These are phyloP conservation scores for Oryza brachyantha DNA, from an alignment of 176 grass and related monocot genomes.

Conservation along the genomic window DNA sequence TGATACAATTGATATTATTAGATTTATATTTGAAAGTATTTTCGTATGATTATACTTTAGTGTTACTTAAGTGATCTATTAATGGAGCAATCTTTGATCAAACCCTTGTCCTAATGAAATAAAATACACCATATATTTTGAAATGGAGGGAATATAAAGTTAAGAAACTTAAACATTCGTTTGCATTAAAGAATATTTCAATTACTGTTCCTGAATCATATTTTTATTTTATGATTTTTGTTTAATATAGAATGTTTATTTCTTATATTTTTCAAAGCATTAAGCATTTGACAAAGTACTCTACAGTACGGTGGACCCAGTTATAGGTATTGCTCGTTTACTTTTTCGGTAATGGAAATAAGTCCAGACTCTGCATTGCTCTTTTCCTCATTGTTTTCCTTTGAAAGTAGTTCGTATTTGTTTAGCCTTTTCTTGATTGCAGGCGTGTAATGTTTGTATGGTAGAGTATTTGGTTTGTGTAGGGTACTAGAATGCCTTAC, in stretches of 20 bases:
- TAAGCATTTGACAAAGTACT: not conserved
- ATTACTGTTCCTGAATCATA: not conserved
- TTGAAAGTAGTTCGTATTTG: not conserved
- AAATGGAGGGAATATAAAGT: too few relatives aligned
- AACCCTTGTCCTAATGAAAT: too few relatives aligned
- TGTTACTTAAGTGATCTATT: too few relatives aligned
- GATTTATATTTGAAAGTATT: too few relatives aligned
- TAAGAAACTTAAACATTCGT: not conserved
- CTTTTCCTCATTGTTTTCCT: not conserved
- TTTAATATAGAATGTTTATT: not conserved
- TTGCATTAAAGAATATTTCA: not conserved
- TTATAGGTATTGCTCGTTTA: not conserved
- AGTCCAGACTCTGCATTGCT: not conserved
- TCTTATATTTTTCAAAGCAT: not conserved
- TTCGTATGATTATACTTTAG: too few relatives aligned
- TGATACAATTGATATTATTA: too few relatives aligned
- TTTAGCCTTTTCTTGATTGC: slow-evolving; percentile 1
- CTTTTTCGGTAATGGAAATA: not conserved
- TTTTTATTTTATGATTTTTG: not conserved
- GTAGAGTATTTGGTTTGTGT: not conserved
- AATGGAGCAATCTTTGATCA: too few relatives aligned
- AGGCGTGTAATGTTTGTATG: not conserved
- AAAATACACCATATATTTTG: too few relatives aligned
- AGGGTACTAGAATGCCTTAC: not conserved
- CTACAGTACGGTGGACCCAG: not conserved